These are phyloP conservation scores for Endocalyx cinctus DNA, from an alignment of 2,329 filamentous ascomycete species.

Conservation along the genomic window DNA sequence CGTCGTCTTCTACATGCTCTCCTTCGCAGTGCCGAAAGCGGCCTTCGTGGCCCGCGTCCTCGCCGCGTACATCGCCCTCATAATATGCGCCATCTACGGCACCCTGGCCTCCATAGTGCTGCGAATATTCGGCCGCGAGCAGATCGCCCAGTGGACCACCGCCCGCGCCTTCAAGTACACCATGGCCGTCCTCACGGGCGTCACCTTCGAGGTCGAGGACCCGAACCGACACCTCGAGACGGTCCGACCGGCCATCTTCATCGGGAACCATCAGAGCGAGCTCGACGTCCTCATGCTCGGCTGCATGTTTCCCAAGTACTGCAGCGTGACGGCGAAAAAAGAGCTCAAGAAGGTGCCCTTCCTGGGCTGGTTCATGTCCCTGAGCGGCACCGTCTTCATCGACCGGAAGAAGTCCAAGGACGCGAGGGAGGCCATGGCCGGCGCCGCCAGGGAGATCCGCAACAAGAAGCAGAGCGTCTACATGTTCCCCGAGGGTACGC, in stretches of 20 bases:
- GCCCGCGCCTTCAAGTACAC: constrained; percentile 74
- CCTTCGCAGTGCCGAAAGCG: constrained; percentile 51
- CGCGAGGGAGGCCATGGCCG: constrained; percentile 78
- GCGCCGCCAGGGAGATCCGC: constrained; percentile 76
- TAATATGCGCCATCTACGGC: constrained; percentile 65
- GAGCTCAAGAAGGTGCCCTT: constrained; percentile 75
- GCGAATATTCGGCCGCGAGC: constrained; percentile 65
- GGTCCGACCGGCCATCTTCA: constrained; percentile 77
- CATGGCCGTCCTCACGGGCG: constrained; percentile 71
- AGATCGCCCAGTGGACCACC: constrained; percentile 80
- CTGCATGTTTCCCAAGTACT: constrained; percentile 83
- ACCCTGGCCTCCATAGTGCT: constrained; percentile 69
- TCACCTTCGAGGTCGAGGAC: constrained; percentile 73
- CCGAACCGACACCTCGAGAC: constrained; percentile 57
- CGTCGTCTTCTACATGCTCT: constrained; percentile 57
- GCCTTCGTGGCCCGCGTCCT: constrained; percentile 67
- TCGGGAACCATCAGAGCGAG: constrained; percentile 95
- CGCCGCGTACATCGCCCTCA: constrained; percentile 59
- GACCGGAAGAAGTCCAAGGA: constrained; percentile 81
- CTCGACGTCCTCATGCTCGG: constrained; percentile 92
- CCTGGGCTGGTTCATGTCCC: constrained; percentile 88
- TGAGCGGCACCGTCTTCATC: constrained; percentile 91
- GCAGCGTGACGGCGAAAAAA: constrained; percentile 88
- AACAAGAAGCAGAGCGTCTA: constrained; percentile 69
- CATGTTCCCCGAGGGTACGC: constrained; percentile 89